A percentile compares a stretch with the other conserved stretches of the same genome.
Conservation (phyloP, 768 basidiomycete genomes). For the Boletus reticuloceps region DNA sequence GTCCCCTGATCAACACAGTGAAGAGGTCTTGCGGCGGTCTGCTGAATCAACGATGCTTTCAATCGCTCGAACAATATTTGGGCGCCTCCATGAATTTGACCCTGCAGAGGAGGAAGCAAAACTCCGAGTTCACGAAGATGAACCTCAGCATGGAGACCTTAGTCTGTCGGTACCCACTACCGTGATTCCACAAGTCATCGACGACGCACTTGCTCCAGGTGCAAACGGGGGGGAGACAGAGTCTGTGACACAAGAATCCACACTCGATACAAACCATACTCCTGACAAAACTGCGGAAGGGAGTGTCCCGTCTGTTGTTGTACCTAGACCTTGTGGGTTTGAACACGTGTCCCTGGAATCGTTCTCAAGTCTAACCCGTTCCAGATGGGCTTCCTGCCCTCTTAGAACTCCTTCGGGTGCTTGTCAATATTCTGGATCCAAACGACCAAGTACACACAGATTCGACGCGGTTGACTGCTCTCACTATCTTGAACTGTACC, state of each 20-base stretch:
- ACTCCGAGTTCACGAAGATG: constrained; percentile 48
- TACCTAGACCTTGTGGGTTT: constrained; percentile 24
- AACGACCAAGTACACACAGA: constrained; percentile 95
- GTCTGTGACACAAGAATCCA: not conserved
- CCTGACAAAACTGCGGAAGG: constrained; percentile 18
- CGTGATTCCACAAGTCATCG: constrained; percentile 18
- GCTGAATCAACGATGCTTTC: constrained; percentile 89
- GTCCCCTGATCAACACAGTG: constrained; percentile 14
- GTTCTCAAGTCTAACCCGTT: not conserved
- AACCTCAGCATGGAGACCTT: constrained; percentile 53
- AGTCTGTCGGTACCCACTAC: constrained; percentile 56
- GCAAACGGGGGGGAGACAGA: constrained; percentile 8
- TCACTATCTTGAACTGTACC: constrained; percentile 83
- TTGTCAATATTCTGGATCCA: constrained; percentile 94
- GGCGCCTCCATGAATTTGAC: constrained; percentile 64
- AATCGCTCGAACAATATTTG: constrained; percentile 80
- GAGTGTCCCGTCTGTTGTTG: constrained; percentile 31
- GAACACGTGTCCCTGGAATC: not conserved
- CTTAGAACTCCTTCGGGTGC: constrained; percentile 87
- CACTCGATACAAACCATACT: not conserved
- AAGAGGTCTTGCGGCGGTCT: constrained; percentile 84
- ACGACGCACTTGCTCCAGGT: constrained; percentile 11
- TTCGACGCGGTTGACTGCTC: constrained; percentile 85
- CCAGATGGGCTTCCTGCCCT: constrained; percentile 90
- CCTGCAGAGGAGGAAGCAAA: constrained; percentile 68